Conservation (phyloP, 495 filamentous ascomycete species). For the Neohortaea acidophila region DNA sequence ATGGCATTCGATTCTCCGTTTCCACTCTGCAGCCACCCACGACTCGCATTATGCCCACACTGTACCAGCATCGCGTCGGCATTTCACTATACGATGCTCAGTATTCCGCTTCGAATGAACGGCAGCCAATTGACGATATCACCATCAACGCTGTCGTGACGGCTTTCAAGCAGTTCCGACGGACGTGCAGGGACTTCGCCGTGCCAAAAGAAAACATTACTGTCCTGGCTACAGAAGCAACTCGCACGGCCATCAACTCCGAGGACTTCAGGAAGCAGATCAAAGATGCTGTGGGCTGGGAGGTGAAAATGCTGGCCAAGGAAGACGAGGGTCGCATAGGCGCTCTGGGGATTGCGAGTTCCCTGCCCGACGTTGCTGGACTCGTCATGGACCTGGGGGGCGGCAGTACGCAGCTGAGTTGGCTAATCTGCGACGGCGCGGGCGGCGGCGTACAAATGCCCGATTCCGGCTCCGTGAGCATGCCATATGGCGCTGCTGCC, state of each 20-base stretch:
- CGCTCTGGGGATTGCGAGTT: constrained; percentile 68
- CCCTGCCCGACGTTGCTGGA: constrained; percentile 48
- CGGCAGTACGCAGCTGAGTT: constrained; percentile 81
- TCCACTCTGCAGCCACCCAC: constrained; percentile 57
- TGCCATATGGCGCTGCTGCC: constrained; percentile 82
- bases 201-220: constrained; percentile 48
- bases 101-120: constrained; percentile 29
- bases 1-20: constrained; percentile 89
- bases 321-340: constrained; percentile 72
- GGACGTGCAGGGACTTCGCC: constrained; percentile 53
- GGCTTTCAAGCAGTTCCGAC: constrained; percentile 53
- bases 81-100: constrained; percentile 90
- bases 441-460: constrained; percentile 33
- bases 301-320: constrained; percentile 58
- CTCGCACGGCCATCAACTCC: constrained; percentile 63
- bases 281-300: constrained; percentile 41
- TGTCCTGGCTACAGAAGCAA: constrained; percentile 80
- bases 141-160: constrained; percentile 49
- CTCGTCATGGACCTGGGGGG: constrained; percentile 83
- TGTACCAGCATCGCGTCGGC: constrained; percentile 61
- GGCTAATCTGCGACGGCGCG: constrained; percentile 47
- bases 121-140: constrained; percentile 43
- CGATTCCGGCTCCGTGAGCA: constrained; percentile 33
- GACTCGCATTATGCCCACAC: constrained; percentile 54
- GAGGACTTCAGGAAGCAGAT: constrained; percentile 51